Conservation (phyloP, 352 stramenopile species). For the Thraustotheca clavata region DNA sequence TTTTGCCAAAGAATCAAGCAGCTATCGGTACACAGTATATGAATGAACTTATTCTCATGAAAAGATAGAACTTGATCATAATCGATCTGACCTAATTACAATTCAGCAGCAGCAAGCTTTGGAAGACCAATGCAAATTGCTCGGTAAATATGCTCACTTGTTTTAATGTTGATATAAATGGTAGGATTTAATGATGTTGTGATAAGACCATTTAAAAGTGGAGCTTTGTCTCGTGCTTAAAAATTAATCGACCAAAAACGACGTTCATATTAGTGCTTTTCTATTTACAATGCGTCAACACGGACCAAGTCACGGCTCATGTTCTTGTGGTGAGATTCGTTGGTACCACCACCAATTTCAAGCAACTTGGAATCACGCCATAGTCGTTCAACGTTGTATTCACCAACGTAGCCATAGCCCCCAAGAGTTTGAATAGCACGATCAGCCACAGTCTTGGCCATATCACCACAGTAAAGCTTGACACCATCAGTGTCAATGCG, state of each 20-base stretch:
- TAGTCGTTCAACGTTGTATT: constrained; percentile 97
- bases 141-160: not conserved
- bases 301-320: constrained; percentile 85
- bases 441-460: constrained; percentile 96
- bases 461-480: constrained; percentile 97
- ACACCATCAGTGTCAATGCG: constrained; percentile 97
- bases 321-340: constrained; percentile 99
- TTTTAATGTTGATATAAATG: too few relatives aligned
- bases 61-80: not conserved
- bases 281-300: constrained; percentile 33
- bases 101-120: too few relatives aligned
- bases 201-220: too few relatives aligned
- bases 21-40: constrained; percentile 37
- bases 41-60: not conserved
- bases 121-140: not conserved
- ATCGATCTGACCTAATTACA: too few relatives aligned
- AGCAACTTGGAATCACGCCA: constrained; percentile 98
- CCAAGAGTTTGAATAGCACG: constrained; percentile 97
- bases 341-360: constrained; percentile 99
- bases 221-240: too few relatives aligned
- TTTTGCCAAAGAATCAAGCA: constrained; percentile 58
- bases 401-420: constrained; percentile 98
- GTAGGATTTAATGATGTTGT: too few relatives aligned
- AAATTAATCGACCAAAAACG: too few relatives aligned
- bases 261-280: not conserved